Conservation (phyloP, 306 rosid genomes). For the Acacia crassicarpa region DNA sequence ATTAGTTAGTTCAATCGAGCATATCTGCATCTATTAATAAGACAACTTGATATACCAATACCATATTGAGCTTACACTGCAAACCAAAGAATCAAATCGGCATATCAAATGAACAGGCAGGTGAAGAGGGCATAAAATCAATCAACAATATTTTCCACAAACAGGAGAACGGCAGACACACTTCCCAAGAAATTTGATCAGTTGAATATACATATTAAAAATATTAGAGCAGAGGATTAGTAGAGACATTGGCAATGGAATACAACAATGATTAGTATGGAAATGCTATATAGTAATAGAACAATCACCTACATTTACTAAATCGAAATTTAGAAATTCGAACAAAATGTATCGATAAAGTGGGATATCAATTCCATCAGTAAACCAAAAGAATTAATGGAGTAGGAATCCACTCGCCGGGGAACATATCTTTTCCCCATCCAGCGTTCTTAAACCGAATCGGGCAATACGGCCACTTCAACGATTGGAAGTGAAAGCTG, state of each 20-base stretch:
- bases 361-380: slow-evolving; percentile 19
- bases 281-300: neutral
- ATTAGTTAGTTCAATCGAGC: neutral
- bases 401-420: neutral
- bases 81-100: slow-evolving; percentile 14
- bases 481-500: neutral
- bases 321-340: slow-evolving; percentile 3
- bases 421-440: neutral
- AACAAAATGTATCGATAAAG: slow-evolving; percentile 16
- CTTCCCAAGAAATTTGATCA: slow-evolving; percentile 28
- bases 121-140: slow-evolving; percentile 8
- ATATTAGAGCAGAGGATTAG: slow-evolving; percentile 22
- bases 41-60: slow-evolving; percentile 23
- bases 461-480: neutral
- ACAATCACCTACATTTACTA: neutral
- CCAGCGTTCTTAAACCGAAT: neutral
- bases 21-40: neutral
- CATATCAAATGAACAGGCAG: slow-evolving; percentile 3
- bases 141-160: slow-evolving; percentile 40
- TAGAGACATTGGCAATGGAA: slow-evolving; percentile 11
- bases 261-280: neutral
- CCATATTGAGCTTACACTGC: slow-evolving; percentile 19
- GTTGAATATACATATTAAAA: slow-evolving; percentile 2
- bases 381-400: slow-evolving; percentile 23
- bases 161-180: slow-evolving; percentile 21